These are phyloP conservation scores for Osmanthus fragrans DNA, from an alignment of 257 asterid genomes.

Conservation along the genomic window DNA sequence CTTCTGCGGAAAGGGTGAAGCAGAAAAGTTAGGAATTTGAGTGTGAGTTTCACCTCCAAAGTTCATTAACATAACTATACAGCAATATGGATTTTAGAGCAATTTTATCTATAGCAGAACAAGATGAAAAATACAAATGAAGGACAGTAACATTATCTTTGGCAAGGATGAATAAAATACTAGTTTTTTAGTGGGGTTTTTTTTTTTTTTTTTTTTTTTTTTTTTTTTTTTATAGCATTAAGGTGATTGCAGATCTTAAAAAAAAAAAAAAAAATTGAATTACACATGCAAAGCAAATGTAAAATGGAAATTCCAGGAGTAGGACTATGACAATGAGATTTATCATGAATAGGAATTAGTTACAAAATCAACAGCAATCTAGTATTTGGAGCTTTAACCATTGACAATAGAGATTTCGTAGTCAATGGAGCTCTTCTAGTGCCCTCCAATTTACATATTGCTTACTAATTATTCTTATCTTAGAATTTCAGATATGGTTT, in stretches of 20 bases:
- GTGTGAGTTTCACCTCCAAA: not conserved
- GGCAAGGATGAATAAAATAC: not conserved
- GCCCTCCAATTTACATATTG: no score
- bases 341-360: not conserved
- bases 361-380: not conserved
- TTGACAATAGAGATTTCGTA: not conserved
- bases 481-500: no score
- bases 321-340: not conserved
- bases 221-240: not conserved
- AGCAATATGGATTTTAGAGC: constrained; percentile 8
- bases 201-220: not conserved
- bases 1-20: constrained; percentile 40
- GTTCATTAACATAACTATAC: not conserved
- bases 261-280: not conserved
- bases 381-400: not conserved
- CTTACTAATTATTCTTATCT: no score
- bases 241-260: not conserved
- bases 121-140: not conserved
- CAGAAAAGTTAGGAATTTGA: constrained; percentile 15
- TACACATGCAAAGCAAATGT: not conserved
- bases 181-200: no score
- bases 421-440: not conserved
- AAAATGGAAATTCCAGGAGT: not conserved
- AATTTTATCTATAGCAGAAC: not conserved
- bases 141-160: not conserved